These are phyloP conservation scores for Thalassia testudinum DNA, from an alignment of 116 monocot species.

Conservation along the genomic window DNA sequence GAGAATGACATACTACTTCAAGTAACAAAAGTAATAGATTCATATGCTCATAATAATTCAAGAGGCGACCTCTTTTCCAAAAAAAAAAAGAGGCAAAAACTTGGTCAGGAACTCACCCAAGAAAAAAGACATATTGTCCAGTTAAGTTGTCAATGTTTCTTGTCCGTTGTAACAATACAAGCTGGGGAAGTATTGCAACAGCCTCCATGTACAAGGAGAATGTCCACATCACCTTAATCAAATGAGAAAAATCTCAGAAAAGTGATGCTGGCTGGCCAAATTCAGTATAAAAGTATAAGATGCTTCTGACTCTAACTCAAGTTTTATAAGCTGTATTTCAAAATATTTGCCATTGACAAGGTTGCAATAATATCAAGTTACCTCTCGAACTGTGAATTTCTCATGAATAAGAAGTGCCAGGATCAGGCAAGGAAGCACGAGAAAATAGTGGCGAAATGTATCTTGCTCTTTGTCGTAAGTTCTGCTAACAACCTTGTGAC, in stretches of 20 bases:
- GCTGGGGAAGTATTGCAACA: slow-evolving; percentile 58
- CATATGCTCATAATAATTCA: too few relatives aligned
- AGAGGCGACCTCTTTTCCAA: too few relatives aligned
- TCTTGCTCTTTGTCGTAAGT: slow-evolving; percentile 95
- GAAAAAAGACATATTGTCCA: slow-evolving; percentile 63
- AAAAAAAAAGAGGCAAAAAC: background rate
- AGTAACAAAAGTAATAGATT: too few relatives aligned
- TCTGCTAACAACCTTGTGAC: slow-evolving; percentile 77
- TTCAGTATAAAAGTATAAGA: too few relatives aligned
- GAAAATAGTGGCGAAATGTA: slow-evolving; percentile 86
- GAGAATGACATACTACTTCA: too few relatives aligned
- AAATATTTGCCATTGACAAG: too few relatives aligned
- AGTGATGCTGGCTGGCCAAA: too few relatives aligned
- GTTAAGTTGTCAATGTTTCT: slow-evolving; percentile 60
- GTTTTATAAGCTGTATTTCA: too few relatives aligned
- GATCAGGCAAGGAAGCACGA: slow-evolving; percentile 56
- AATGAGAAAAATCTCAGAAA: too few relatives aligned
- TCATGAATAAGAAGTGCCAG: slow-evolving; percentile 69
- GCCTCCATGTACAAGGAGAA: slow-evolving; percentile 64
- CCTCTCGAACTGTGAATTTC: slow-evolving; percentile 72
- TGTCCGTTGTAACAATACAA: slow-evolving; percentile 54
- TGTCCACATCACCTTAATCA: slow-evolving; percentile 64
- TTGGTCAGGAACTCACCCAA: slow-evolving; percentile 35
- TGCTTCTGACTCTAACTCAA: too few relatives aligned
- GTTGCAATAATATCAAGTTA: slow-evolving; percentile 10